Evolutionary conservation across 306 rosid genomes (phyloP).

Genomic region (Quercus parvula): DNA sequence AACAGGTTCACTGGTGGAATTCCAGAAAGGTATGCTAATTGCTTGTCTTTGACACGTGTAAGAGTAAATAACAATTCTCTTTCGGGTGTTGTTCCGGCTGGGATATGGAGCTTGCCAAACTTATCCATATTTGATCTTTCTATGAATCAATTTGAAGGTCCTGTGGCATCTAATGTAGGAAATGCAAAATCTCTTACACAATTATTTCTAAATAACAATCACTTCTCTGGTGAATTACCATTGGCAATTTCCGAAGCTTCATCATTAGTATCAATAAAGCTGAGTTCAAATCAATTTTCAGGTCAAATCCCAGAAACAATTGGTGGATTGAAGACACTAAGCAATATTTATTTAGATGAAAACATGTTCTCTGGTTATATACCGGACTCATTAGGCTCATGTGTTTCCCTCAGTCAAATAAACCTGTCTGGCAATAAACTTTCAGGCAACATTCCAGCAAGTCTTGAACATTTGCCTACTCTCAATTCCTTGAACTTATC

Average conservation of each 20-base stretch:
- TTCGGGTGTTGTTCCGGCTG: conserved; percentile 72
- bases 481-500: conserved; percentile 79
- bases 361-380: conserved; percentile 63
- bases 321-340: conserved; percentile 58
- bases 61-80: conserved; percentile 60
- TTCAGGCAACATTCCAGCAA: conserved; percentile 56
- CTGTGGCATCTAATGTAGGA: conserved; percentile 52
- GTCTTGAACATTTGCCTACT: conserved; percentile 59
- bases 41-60: conserved; percentile 55
- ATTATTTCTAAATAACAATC: conserved; percentile 42
- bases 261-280: conserved; percentile 46
- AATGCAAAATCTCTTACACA: conserved; percentile 66
- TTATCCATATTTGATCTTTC: conserved; percentile 49
- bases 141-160: conserved; percentile 72
- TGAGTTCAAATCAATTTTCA: conserved; percentile 51
- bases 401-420: conserved; percentile 49
- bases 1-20: conserved; percentile 71
- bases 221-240: conserved; percentile 72
- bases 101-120: conserved; percentile 74
- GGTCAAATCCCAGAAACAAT: conserved; percentile 61
- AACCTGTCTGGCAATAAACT: conserved; percentile 60
- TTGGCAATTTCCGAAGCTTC: conserved; percentile 50
- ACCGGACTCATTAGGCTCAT: conserved; percentile 72
- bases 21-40: conserved; percentile 61
- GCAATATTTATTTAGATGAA: conserved; percentile 40